phyloP scores from a whole-genome alignment of 164 flowering plant species.

The Berberis thunbergii region DNA sequence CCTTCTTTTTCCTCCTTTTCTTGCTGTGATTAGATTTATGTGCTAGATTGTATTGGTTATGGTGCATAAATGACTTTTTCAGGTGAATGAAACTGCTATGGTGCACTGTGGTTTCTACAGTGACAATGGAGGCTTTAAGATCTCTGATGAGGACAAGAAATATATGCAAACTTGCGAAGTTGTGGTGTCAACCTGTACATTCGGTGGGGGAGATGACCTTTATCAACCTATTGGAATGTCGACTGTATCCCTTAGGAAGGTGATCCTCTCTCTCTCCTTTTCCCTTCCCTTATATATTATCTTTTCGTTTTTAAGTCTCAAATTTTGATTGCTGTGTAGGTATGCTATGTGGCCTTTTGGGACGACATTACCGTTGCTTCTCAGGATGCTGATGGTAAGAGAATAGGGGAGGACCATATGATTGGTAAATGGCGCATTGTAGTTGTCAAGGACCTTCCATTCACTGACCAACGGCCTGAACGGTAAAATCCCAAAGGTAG shows the following conservation, averaged over 20 bases:
- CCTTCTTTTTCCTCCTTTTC: no score
- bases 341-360: constrained; percentile 98
- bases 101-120: constrained; percentile 93
- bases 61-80: constrained; percentile 15
- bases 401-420: constrained; percentile 49
- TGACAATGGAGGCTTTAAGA: constrained; percentile 75
- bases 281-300: not conserved
- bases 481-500: constrained; percentile 98
- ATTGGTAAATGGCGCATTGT: constrained; percentile 91
- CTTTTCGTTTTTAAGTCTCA: not conserved
- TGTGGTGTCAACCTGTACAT: constrained; percentile 94
- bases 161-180: constrained; percentile 65
- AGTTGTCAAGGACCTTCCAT: constrained; percentile 73
- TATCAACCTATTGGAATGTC: constrained; percentile 96
- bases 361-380: constrained; percentile 71
- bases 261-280: constrained; percentile 10
- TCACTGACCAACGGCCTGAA: constrained; percentile 78
- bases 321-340: constrained; percentile 34
- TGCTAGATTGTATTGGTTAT: constrained; percentile 8
- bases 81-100: constrained; percentile 58
- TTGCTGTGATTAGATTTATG: not conserved
- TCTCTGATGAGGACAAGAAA: constrained; percentile 63
- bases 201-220: constrained; percentile 99
- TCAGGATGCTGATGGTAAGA: constrained; percentile 57
- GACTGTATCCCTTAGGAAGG: constrained; percentile 67